Base-by-base conservation (phyloP, 352 stramenopile species). In the Blastocystis sp. region DNA sequence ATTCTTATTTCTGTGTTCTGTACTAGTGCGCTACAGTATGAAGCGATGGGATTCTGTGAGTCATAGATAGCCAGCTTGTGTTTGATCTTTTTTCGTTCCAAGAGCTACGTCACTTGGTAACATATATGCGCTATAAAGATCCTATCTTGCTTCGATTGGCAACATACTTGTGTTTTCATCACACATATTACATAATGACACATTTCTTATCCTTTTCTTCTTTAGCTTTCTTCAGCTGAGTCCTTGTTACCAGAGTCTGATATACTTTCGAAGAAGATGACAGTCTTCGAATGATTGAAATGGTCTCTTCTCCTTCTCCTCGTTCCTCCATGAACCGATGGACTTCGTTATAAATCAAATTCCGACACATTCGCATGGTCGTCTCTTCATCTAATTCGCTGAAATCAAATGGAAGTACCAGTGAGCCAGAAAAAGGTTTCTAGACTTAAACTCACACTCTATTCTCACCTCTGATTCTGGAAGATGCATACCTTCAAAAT, bases 371-470 rank as follows among this genome's bases (percentile, higher is more conserved):
- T 8, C 54, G 73, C 20, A 85, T 85, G 20, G n/a, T 85, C 73
- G 34, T 30, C 18, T 85, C 73, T 9, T 50, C 39, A 43, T 85
- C 26, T 24, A 85, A 69, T 26, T 85, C 63, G 2, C n/a, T 45
- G 26, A 85, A 85, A 45, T 85, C 73, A 20, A 68, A 66, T n/a
- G 73, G 73, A n/a, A 85, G 13, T 1, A 85, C 73, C 50, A 85
- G 37, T 43, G 53, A 62, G 11, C 73, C 73, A n/a, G 30, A 3
- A 30, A 85, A 85, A 18, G 53, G 5, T 26, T 37, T 20, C 73
- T 85, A 85, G 26, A 9, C 9, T 24, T 66, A 34, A 34, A 65
- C 45, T 3, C 24, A 50, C 0, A 6, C 16, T 65, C 24, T 55
- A 0, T n/a, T 9, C 20, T 47, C 26, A 85, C 73, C 56, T 85